A percentile compares a stretch with the other conserved stretches of the same genome.
These are phyloP conservation scores for Cutaneotrichosporon sp. DNA, from an alignment of 1,284 basidiomycete species.

Conservation along the genomic window DNA sequence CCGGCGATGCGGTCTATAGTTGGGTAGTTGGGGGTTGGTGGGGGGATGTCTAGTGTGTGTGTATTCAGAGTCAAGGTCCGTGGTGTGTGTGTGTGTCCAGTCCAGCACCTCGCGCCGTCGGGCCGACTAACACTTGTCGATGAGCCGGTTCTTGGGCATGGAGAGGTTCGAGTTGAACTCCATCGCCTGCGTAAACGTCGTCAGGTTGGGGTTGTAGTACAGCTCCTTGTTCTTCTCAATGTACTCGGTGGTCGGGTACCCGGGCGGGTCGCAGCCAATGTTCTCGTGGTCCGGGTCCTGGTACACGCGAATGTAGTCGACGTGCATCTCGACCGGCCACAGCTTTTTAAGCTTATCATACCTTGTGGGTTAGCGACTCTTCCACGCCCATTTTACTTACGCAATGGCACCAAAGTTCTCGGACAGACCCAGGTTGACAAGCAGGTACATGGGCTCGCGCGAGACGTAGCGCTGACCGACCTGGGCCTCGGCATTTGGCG, in stretches of 20 bases:
- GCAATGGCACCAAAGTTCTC: slow-evolving; percentile 68
- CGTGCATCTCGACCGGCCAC: slow-evolving; percentile 29
- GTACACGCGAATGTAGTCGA: slow-evolving; percentile 48
- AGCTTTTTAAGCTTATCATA: background rate
- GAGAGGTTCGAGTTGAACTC: background rate
- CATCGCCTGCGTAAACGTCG: slow-evolving; percentile 6
- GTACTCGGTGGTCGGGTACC: slow-evolving; percentile 56
- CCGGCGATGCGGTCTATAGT: no score
- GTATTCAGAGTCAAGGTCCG: no score
- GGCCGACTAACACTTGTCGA: slow-evolving; percentile 26
- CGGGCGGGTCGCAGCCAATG: slow-evolving; percentile 48
- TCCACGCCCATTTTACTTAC: slow-evolving; percentile 22
- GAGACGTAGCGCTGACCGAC: slow-evolving; percentile 70
- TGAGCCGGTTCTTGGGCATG: slow-evolving; percentile 34
- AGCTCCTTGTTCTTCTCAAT: slow-evolving; percentile 43
- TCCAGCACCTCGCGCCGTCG: background rate
- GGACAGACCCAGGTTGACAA: slow-evolving; percentile 63
- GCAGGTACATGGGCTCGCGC: slow-evolving; percentile 69
- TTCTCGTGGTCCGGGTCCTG: slow-evolving; percentile 44
- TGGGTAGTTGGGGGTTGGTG: no score
- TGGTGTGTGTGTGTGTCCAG: no score
- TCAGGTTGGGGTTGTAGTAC: slow-evolving; percentile 41
- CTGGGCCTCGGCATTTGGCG: slow-evolving; percentile 59
- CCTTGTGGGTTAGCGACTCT: background rate
- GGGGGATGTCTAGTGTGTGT: no score